These are phyloP conservation scores for Penicillium longicatenatum DNA, from an alignment of 495 filamentous ascomycete species.

Conservation along the genomic window DNA sequence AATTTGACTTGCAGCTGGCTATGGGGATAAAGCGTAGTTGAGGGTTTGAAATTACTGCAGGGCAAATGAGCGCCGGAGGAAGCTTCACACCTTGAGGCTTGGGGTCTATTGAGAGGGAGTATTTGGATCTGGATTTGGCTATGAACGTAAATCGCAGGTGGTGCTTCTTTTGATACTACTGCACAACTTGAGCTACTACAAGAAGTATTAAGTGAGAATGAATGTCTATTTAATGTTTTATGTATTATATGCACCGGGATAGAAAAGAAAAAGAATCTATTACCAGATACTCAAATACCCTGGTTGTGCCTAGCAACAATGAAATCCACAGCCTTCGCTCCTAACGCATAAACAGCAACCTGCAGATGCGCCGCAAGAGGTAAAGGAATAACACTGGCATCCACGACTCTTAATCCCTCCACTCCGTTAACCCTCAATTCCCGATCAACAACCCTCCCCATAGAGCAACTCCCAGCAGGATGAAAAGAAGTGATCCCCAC, in stretches of 20 bases:
- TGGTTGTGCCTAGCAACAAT: slow-evolving; percentile 7
- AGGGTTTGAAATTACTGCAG: neutral
- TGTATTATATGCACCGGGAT: too few relatives aligned
- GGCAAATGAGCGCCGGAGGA: too few relatives aligned
- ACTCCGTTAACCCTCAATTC: slow-evolving; percentile 39
- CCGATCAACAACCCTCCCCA: slow-evolving; percentile 45
- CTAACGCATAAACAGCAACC: slow-evolving; percentile 37
- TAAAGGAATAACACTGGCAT: slow-evolving; percentile 42
- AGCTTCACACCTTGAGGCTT: too few relatives aligned
- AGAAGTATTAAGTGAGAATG: too few relatives aligned
- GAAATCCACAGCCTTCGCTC: slow-evolving; percentile 29
- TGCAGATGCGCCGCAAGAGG: slow-evolving; percentile 36
- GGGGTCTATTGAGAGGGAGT: too few relatives aligned
- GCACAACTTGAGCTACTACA: too few relatives aligned
- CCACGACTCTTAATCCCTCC: slow-evolving; percentile 34
- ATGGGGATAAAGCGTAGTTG: neutral
- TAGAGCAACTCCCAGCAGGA: slow-evolving; percentile 35
- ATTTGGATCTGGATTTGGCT: too few relatives aligned
- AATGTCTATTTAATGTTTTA: too few relatives aligned
- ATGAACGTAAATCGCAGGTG: too few relatives aligned
- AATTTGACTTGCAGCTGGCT: neutral
- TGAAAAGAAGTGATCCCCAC: slow-evolving; percentile 29
- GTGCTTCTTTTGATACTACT: too few relatives aligned
- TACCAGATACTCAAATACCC: neutral
- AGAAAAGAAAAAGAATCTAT: too few relatives aligned